phyloP scores from a whole-genome alignment of 768 basidiomycete genomes.

The Chalciporus piperatus region DNA sequence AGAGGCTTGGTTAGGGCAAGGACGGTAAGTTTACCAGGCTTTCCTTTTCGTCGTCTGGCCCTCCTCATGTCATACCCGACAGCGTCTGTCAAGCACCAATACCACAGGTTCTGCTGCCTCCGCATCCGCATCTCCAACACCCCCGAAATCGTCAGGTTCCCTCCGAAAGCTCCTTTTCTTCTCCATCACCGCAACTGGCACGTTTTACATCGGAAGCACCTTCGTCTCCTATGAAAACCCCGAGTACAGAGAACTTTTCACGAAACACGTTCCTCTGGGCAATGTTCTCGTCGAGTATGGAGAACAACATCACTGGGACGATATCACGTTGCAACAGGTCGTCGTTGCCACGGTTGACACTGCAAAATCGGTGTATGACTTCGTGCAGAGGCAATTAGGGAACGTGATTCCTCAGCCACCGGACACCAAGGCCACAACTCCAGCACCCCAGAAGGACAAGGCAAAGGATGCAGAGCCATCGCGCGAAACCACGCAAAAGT shows the following conservation, averaged over 20 bases:
- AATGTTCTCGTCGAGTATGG: slow-evolving; percentile 77
- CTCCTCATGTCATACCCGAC: slow-evolving; percentile 3
- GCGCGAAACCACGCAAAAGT: slow-evolving; percentile 35
- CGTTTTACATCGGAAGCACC: slow-evolving; percentile 81
- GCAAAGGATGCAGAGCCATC: slow-evolving; percentile 30
- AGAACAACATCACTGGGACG: slow-evolving; percentile 78
- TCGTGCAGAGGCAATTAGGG: slow-evolving; percentile 44
- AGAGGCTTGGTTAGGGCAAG: slow-evolving; percentile 51
- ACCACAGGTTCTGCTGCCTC: slow-evolving; percentile 23
- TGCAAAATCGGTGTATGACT: slow-evolving; percentile 46
- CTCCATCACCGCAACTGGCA: slow-evolving; percentile 62
- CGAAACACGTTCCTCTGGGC: slow-evolving; percentile 75
- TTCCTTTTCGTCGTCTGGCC: not conserved
- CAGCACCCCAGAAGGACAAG: slow-evolving; percentile 18
- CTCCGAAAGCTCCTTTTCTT: slow-evolving; percentile 65
- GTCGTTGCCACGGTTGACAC: slow-evolving; percentile 51
- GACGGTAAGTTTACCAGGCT: slow-evolving; percentile 42
- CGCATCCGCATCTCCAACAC: slow-evolving; percentile 19
- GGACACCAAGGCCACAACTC: slow-evolving; percentile 20
- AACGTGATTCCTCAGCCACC: slow-evolving; percentile 39
- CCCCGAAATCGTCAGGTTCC: slow-evolving; percentile 53
- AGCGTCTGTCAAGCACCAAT: slow-evolving; percentile 65
- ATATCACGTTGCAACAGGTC: slow-evolving; percentile 59
- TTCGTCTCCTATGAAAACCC: slow-evolving; percentile 76
- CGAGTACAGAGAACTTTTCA: slow-evolving; percentile 83